Conservation (phyloP, 768 basidiomycete genomes). For the Panaeolus cyanescens region DNA sequence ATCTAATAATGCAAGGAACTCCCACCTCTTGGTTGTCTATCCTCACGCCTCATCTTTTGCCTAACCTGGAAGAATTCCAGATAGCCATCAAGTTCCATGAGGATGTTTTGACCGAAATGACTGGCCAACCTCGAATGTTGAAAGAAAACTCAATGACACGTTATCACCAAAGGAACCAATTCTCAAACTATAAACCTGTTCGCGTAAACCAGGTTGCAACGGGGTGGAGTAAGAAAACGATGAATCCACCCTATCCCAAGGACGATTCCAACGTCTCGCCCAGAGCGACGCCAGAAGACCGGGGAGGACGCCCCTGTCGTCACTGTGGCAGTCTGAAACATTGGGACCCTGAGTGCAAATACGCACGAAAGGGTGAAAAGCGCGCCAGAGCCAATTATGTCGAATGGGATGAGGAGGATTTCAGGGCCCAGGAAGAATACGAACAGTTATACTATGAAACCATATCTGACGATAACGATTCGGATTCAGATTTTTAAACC, state of each 20-base stretch:
- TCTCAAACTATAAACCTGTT: not conserved
- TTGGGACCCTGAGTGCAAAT: too few relatives aligned
- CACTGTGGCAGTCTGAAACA: slow-evolving; percentile 34
- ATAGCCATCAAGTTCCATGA: slow-evolving; percentile 18
- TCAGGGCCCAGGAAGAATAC: slow-evolving; percentile 25
- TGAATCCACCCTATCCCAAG: slow-evolving; percentile 20
- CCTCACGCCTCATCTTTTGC: slow-evolving; percentile 23
- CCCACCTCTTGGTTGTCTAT: slow-evolving; percentile 29
- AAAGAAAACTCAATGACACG: slow-evolving; percentile 18
- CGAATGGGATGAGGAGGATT: slow-evolving; percentile 8
- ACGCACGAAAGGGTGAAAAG: slow-evolving; percentile 15
- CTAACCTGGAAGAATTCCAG: slow-evolving; percentile 19
- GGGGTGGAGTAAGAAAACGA: slow-evolving; percentile 3
- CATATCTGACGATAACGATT: slow-evolving; percentile 11
- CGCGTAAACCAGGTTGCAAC: slow-evolving; percentile 1
- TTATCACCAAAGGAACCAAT: not conserved
- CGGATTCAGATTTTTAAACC: slow-evolving; percentile 1
- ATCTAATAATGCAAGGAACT: too few relatives aligned
- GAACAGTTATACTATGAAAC: slow-evolving; percentile 25
- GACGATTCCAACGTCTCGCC: slow-evolving; percentile 19
- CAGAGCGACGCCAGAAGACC: slow-evolving; percentile 17
- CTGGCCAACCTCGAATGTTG: too few relatives aligned
- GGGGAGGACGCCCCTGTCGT: slow-evolving; percentile 14
- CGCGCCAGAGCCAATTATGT: slow-evolving; percentile 19
- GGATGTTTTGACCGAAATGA: too few relatives aligned